Conservation (phyloP, 2,329 filamentous ascomycete species). For the Colletotrichum musae region DNA sequence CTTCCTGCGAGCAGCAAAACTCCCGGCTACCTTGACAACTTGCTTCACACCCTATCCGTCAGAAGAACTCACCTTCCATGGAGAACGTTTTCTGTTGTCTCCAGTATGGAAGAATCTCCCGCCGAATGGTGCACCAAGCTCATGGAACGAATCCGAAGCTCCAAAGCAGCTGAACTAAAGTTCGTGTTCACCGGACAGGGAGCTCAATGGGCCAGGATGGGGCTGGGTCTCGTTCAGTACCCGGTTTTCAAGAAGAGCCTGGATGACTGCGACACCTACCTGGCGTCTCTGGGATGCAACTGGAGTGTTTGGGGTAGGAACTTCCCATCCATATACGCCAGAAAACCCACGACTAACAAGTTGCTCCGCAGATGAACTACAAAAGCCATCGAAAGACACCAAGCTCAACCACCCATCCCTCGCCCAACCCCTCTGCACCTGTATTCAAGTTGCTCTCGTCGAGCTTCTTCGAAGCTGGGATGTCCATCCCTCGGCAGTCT, state of each 20-base stretch:
- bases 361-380: slow-evolving; percentile 51
- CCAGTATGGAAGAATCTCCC: neutral
- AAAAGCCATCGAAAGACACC: slow-evolving; percentile 39
- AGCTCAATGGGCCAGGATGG: slow-evolving; percentile 59
- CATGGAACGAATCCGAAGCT: neutral
- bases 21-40: neutral
- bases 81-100: neutral
- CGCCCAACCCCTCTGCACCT: slow-evolving; percentile 58
- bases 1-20: neutral
- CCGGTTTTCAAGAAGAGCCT: slow-evolving; percentile 58
- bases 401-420: slow-evolving; percentile 52
- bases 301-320: slow-evolving; percentile 54
- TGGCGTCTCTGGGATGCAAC: slow-evolving; percentile 46
- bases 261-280: slow-evolving; percentile 38
- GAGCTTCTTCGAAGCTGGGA: slow-evolving; percentile 54
- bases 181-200: slow-evolving; percentile 62
- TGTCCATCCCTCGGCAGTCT: slow-evolving; percentile 51
- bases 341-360: neutral
- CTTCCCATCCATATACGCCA: neutral
- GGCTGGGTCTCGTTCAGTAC: slow-evolving; percentile 56
- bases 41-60: slow-evolving; percentile 3
- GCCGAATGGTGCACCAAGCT: neutral
- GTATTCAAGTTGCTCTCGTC: slow-evolving; percentile 57
- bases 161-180: slow-evolving; percentile 49
- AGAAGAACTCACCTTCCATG: neutral